Conservation (phyloP, 352 stramenopile genomes). For the Phytophthora palmivora region DNA sequence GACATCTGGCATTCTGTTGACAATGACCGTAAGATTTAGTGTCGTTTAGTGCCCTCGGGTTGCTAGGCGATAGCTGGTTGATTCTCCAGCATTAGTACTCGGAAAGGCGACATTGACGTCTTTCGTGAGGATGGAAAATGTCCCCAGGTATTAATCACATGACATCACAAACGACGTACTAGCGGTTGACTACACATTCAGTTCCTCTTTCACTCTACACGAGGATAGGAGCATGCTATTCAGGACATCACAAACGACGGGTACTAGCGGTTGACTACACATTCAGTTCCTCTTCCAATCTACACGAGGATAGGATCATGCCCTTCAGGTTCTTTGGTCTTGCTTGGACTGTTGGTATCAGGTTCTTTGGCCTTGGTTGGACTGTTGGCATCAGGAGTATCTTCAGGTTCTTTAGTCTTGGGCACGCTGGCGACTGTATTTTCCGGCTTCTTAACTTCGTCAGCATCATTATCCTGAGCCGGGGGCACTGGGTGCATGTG, state of each 20-base stretch:
- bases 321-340: constrained; percentile 16
- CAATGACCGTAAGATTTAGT: too few species aligned
- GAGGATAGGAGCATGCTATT: constrained; percentile 20
- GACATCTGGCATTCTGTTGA: too few species aligned
- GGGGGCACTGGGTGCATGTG: constrained; percentile 14
- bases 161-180: constrained; percentile 26
- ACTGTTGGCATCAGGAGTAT: constrained; percentile 19
- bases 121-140: too few species aligned
- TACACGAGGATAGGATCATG: constrained; percentile 27
- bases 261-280: constrained; percentile 17
- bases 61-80: too few species aligned
- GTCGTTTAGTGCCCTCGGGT: too few species aligned
- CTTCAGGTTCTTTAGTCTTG: constrained; percentile 25
- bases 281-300: constrained; percentile 8
- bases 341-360: constrained; percentile 21
- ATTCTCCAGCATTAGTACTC: too few species aligned
- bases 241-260: constrained; percentile 26
- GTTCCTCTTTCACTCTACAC: constrained; percentile 16
- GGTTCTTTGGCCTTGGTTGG: constrained; percentile 21
- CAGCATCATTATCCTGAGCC: constrained; percentile 17
- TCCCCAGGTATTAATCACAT: too few species aligned
- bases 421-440: neutral
- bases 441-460: constrained; percentile 26
- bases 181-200: constrained; percentile 16
- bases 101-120: too few species aligned